phyloP scores from a whole-genome alignment of 352 stramenopile genomes.

The Phytophthora tubulina region DNA sequence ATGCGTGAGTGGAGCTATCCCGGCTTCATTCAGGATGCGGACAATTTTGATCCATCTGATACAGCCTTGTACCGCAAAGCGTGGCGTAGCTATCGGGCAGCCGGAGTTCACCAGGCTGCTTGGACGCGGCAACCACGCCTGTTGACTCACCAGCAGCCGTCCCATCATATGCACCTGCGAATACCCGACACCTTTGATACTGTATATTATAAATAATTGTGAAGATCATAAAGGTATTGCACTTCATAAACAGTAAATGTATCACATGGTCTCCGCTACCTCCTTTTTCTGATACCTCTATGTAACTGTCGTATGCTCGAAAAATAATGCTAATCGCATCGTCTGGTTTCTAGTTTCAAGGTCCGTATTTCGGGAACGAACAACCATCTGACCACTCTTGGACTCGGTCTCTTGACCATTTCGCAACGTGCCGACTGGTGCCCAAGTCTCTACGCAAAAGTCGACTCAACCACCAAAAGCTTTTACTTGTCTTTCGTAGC shows the following conservation, averaged over 20 bases:
- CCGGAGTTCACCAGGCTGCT: constrained; percentile 2
- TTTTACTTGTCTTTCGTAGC: neutral
- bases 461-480: neutral
- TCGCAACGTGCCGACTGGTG: constrained; percentile 26
- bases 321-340: constrained; percentile 30
- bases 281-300: neutral
- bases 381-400: neutral
- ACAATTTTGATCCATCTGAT: constrained; percentile 30
- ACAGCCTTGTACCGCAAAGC: constrained; percentile 11
- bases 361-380: constrained; percentile 14
- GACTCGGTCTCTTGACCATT: constrained; percentile 25
- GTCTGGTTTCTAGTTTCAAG: constrained; percentile 25
- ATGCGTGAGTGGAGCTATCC: constrained; percentile 6
- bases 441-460: constrained; percentile 24
- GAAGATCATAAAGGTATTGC: neutral
- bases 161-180: neutral
- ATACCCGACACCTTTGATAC: constrained; percentile 1
- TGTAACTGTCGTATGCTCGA: neutral
- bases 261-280: neutral
- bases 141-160: constrained; percentile 23
- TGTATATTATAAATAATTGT: neutral
- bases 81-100: constrained; percentile 13
- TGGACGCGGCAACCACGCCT: neutral
- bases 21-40: constrained; percentile 2
- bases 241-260: neutral